A percentile compares a stretch with the other conserved stretches of the same genome.
phyloP scores from a whole-genome alignment of 768 basidiomycete species.

The Hirschioporus abietinus region DNA sequence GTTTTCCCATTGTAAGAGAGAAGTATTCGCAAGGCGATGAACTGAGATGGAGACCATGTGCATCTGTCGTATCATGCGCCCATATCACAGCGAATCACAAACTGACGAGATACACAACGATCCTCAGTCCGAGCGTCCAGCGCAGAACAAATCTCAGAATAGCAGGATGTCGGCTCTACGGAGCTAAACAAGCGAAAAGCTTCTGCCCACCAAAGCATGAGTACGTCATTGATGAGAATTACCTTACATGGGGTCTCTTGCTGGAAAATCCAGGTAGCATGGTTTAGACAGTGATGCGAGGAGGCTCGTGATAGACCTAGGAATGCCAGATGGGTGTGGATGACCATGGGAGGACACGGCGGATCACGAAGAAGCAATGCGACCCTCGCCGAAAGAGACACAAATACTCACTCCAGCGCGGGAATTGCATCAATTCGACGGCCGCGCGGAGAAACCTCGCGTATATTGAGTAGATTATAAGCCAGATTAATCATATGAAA shows the following conservation, averaged over 20 bases:
- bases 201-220: not conserved
- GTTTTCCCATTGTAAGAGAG: not conserved
- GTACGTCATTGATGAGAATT: not conserved
- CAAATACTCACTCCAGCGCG: not conserved
- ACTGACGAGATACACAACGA: not conserved
- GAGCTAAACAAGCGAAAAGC: not conserved
- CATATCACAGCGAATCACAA: not conserved
- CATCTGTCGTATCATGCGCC: not conserved
- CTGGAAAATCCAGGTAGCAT: not conserved
- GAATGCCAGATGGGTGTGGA: not conserved
- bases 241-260: not conserved
- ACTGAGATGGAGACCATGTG: not conserved
- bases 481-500: not conserved
- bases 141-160: not conserved
- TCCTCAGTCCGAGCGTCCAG: not conserved
- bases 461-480: too few species aligned
- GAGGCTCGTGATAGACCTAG: not conserved
- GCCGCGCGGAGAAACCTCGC: not conserved
- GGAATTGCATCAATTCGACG: not conserved
- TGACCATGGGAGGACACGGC: not conserved
- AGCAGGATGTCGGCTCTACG: not conserved
- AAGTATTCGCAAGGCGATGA: not conserved
- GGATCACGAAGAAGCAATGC: not conserved
- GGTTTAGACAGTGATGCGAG: not conserved
- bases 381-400: not conserved